Conservation (phyloP, 805 yeast genomes). For the Jamesozyma piceae region DNA sequence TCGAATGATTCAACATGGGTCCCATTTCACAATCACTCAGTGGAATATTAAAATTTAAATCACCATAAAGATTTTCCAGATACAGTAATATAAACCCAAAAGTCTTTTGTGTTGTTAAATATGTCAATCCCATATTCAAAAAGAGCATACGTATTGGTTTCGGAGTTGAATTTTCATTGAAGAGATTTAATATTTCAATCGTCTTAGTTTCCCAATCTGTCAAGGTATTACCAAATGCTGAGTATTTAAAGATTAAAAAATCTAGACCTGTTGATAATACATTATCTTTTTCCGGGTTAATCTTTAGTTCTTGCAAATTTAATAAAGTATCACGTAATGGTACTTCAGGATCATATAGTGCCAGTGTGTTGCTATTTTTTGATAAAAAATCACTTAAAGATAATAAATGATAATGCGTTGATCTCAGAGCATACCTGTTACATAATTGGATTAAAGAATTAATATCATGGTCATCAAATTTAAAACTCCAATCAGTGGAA, state of each 20-base stretch:
- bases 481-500: not conserved
- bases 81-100: not conserved
- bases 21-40: constrained; percentile 1
- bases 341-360: not conserved
- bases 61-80: not conserved
- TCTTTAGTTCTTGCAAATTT: constrained; percentile 1
- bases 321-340: constrained; percentile 1
- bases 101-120: not conserved
- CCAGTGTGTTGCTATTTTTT: not conserved
- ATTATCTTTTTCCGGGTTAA: not conserved
- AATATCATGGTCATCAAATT: constrained; percentile 10
- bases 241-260: constrained; percentile 4
- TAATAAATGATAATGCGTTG: not conserved
- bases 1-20: not conserved
- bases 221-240: not conserved
- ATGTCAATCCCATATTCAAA: not conserved
- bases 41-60: not conserved
- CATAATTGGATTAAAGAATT: constrained; percentile 7
- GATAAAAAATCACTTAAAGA: too few relatives aligned
- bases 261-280: not conserved
- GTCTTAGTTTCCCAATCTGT: constrained; percentile 2
- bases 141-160: not conserved
- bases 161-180: not conserved
- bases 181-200: not conserved
- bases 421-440: constrained; percentile 9